These are phyloP conservation scores for Exobasidium cylindrosporum DNA, from an alignment of 1,284 basidiomycete genomes.

Conservation along the genomic window DNA sequence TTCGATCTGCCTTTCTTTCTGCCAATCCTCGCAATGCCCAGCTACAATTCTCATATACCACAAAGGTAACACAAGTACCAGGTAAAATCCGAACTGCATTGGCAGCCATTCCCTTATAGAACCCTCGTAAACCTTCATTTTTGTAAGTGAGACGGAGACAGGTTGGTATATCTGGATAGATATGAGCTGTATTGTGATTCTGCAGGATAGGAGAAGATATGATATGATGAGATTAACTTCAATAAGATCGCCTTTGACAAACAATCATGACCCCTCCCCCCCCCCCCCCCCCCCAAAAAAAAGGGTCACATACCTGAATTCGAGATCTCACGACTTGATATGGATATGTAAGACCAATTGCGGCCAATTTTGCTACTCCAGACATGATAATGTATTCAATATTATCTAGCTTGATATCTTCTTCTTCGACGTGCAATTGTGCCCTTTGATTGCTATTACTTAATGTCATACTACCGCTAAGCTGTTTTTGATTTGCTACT, in stretches of 20 bases:
- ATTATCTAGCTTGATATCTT: constrained; percentile 62
- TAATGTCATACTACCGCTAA: not conserved
- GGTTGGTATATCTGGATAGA: constrained; percentile 74
- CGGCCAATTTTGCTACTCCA: constrained; percentile 81
- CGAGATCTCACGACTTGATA: constrained; percentile 95
- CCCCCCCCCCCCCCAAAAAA: too few relatives aligned
- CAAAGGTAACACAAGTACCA: constrained; percentile 95
- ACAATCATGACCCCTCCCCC: too few relatives aligned
- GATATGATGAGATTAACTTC: not conserved
- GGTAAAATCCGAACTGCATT: constrained; percentile 94
- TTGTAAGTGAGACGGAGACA: constrained; percentile 77
- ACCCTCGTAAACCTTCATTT: constrained; percentile 76
- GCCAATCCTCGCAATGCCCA: constrained; percentile 32
- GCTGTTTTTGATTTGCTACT: constrained; percentile 18
- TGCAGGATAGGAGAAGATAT: constrained; percentile 54
- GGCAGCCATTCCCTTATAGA: constrained; percentile 93
- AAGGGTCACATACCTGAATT: constrained; percentile 70
- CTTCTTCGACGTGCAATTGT: not conserved
- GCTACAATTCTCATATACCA: constrained; percentile 83
- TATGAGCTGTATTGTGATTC: constrained; percentile 57
- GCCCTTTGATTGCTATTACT: not conserved
- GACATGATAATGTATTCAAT: constrained; percentile 88
- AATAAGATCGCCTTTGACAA: not conserved
- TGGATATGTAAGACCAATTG: constrained; percentile 84
- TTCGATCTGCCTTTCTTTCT: not conserved